Percentiles rank a stretch among this genome's conserved stretches.
Conservation (phyloP, 2,329 filamentous ascomycete genomes). For the Trichoderma cornu-damae region DNA sequence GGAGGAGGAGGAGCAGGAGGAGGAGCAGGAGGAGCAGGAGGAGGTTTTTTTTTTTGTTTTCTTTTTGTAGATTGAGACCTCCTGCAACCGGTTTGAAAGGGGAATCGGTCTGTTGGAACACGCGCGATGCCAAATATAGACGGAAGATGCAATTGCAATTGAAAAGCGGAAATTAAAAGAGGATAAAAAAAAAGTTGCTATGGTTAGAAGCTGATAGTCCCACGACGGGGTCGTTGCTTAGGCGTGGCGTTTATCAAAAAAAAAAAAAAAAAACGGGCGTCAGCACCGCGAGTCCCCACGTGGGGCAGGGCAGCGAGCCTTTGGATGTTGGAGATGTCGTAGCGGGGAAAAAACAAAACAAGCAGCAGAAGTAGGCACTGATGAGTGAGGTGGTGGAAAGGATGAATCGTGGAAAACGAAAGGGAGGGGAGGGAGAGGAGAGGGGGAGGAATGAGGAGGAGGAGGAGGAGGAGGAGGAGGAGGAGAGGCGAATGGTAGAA, state of each 20-base stretch:
- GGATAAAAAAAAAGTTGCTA: constrained; percentile 12
- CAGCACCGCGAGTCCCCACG: background rate
- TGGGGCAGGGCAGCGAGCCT: background rate
- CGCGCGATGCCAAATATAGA: constrained; percentile 4
- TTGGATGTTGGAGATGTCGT: background rate
- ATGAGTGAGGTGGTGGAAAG: background rate
- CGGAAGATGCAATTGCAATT: background rate
- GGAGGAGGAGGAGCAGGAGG: too few species aligned
- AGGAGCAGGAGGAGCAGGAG: too few species aligned
- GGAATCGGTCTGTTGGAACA: constrained; percentile 3
- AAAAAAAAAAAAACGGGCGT: background rate
- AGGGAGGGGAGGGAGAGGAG: too few species aligned
- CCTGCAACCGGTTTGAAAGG: background rate
- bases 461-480: background rate
- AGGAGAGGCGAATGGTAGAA: background rate
- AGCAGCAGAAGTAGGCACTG: background rate
- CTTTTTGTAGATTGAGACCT: background rate
- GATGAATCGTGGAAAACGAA: background rate
- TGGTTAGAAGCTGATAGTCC: constrained; percentile 6
- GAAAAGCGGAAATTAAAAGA: constrained; percentile 14
- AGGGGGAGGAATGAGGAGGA: background rate
- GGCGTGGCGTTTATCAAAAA: constrained; percentile 12
- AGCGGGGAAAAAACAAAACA: too few species aligned
- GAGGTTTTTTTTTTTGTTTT: too few species aligned
- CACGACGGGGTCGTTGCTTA: constrained; percentile 2